Evolutionary conservation across 495 filamentous ascomycete genomes (phyloP), one percentile per base, ranked within the genome.

Genomic region (Penicillium tannophilum): DNA sequence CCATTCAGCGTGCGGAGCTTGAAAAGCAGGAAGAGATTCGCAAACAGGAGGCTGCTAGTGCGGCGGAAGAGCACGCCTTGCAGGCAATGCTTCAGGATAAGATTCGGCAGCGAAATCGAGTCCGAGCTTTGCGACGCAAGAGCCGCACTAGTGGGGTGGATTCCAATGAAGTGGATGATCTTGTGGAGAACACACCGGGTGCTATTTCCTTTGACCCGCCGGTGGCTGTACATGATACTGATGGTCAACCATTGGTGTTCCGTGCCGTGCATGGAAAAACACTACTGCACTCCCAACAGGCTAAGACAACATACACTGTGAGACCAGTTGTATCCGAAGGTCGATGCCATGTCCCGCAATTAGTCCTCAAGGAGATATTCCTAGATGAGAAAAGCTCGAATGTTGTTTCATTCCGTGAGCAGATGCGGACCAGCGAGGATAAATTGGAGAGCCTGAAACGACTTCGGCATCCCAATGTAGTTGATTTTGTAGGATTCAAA

Each of bases 401-500:
- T 42, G 49, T 83, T 77, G 35, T 73, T 69, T 81, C 58, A 63
- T 95, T 65, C 70, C 78, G 65, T 71, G 82, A 59, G 74, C 75
- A 61, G 73, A 83, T 68, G 85, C 81, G 66, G 75, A 86, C 64
- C 64, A 84, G 49, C 83, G 73, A 97, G 89, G 75, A 89, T 81
- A 82, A 88, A 50, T 69, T 98, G 28, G 90, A 96, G 59, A 73
- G 73, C 3, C 69, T 94, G 33, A 93, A 87, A 67, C 84, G 82
- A 61, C 69, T 95, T 33, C 84, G 83, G 28, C 92, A 97, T 64
- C 79, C 84, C n/a, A 90, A 91, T 71, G 67, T 96, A 24, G 75
- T 92, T 5, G 84, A 88, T 11, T 80, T 97, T 46, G 73, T 95
- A 42, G 90, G 90, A 54, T 96, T 90, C 76, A 90, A 88, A 48